phyloP scores from a whole-genome alignment of 805 yeast species.

The Candida arabinofermentans region DNA sequence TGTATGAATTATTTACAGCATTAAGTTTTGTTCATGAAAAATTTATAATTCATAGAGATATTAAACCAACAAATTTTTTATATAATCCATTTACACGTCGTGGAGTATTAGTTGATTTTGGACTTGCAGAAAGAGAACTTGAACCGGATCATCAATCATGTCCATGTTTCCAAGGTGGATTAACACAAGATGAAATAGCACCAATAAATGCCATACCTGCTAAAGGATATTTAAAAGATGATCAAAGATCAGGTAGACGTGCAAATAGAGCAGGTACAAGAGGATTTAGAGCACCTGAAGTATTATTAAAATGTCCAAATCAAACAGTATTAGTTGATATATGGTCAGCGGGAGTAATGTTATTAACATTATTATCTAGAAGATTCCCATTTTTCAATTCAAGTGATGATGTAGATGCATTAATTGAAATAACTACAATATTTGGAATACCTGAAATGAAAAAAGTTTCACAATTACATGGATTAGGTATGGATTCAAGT shows the following conservation, averaged over 20 bases:
- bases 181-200: slow-evolving; percentile 25
- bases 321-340: slow-evolving; percentile 81
- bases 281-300: slow-evolving; percentile 95
- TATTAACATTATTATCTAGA: slow-evolving; percentile 70
- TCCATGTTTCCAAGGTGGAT: slow-evolving; percentile 50
- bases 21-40: slow-evolving; percentile 71
- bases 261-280: slow-evolving; percentile 97
- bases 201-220: slow-evolving; percentile 35
- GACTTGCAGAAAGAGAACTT: slow-evolving; percentile 72
- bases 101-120: slow-evolving; percentile 90
- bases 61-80: slow-evolving; percentile 72
- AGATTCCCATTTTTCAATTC: slow-evolving; percentile 94
- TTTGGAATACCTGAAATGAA: slow-evolving; percentile 75
- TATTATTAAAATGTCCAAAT: slow-evolving; percentile 76
- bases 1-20: slow-evolving; percentile 74
- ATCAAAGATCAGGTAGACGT: slow-evolving; percentile 80
- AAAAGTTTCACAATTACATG: slow-evolving; percentile 80
- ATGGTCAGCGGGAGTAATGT: slow-evolving; percentile 91
- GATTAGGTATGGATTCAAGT: slow-evolving; percentile 75
- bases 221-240: slow-evolving; percentile 81
- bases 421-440: slow-evolving; percentile 75
- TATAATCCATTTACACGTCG: slow-evolving; percentile 60
- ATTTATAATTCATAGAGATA: slow-evolving; percentile 87
- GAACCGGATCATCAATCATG: slow-evolving; percentile 37
- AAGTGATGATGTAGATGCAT: slow-evolving; percentile 87